A percentile compares a stretch with the other conserved stretches of the same genome.
Evolutionary conservation across 768 basidiomycete genomes (phyloP).

Genomic region (Lentinula boryana): DNA sequence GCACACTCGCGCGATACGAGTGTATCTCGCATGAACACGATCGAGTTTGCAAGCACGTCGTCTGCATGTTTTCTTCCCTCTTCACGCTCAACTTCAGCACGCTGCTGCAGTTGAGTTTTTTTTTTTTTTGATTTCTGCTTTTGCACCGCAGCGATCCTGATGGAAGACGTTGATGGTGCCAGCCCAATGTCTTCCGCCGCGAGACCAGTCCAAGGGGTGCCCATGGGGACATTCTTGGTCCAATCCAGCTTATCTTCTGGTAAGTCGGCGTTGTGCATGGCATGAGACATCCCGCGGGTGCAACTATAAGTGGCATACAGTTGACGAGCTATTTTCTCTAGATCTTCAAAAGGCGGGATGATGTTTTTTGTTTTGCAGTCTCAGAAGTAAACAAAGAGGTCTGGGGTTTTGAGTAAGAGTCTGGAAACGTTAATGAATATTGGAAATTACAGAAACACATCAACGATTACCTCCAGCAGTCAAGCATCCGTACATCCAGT

Average conservation of each 20-base stretch:
- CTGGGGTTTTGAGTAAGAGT: neutral
- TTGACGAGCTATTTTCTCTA: slow-evolving; percentile 9
- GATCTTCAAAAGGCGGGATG: slow-evolving; percentile 16
- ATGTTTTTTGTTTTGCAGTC: slow-evolving; percentile 6
- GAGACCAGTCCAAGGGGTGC: neutral
- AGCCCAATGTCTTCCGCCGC: neutral
- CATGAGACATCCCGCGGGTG: neutral
- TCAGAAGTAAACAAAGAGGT: slow-evolving; percentile 15
- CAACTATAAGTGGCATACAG: slow-evolving; percentile 6
- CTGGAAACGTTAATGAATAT: neutral
- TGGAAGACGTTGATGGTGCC: neutral
- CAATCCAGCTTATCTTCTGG: neutral
- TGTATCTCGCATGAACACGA: slow-evolving; percentile 18
- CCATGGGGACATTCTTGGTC: neutral
- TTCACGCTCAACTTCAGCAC: neutral
- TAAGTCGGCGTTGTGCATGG: neutral
- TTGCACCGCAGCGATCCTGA: neutral
- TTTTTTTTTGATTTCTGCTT: neutral
- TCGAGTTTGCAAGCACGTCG: slow-evolving; percentile 17
- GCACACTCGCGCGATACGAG: slow-evolving; percentile 15
- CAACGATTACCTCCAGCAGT: slow-evolving; percentile 28
- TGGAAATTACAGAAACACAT: neutral
- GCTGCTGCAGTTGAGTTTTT: slow-evolving; percentile 5
- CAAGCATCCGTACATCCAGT: slow-evolving; percentile 23
- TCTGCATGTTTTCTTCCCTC: slow-evolving; percentile 13